A percentile compares a stretch with the other conserved stretches of the same genome.
These are phyloP conservation scores for Debaryomyces maramus DNA, from an alignment of 805 yeast genomes.

Conservation along the genomic window DNA sequence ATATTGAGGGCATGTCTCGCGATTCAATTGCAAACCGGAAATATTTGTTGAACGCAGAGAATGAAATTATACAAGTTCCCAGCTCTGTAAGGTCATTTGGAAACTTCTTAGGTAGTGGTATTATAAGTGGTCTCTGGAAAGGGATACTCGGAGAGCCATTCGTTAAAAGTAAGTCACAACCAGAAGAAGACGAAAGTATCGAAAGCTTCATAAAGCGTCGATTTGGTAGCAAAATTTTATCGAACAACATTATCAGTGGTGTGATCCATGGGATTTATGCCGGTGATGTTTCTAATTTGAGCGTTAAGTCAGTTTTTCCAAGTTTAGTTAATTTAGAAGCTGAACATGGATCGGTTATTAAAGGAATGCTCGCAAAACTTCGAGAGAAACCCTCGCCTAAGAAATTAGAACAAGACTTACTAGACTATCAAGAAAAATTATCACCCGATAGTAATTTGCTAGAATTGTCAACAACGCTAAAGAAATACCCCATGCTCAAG, in stretches of 20 bases:
- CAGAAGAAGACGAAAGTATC: slow-evolving; percentile 64
- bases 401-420: slow-evolving; percentile 19
- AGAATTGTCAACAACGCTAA: slow-evolving; percentile 37
- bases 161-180: slow-evolving; percentile 19
- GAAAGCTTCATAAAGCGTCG: slow-evolving; percentile 66
- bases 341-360: slow-evolving; percentile 57
- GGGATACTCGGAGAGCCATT: slow-evolving; percentile 57
- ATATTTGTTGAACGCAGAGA: slow-evolving; percentile 53
- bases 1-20: slow-evolving; percentile 58
- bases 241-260: slow-evolving; percentile 71
- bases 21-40: slow-evolving; percentile 68
- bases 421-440: slow-evolving; percentile 39
- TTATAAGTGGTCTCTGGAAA: slow-evolving; percentile 43
- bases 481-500: slow-evolving; percentile 61
- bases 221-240: slow-evolving; percentile 55
- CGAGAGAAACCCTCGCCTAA: slow-evolving; percentile 1
- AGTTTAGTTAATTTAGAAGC: slow-evolving; percentile 57
- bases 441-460: slow-evolving; percentile 41
- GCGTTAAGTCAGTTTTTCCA: slow-evolving; percentile 63
- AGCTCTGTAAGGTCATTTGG: slow-evolving; percentile 31
- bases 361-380: slow-evolving; percentile 32
- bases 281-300: slow-evolving; percentile 60
- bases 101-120: slow-evolving; percentile 35
- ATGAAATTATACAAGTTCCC: slow-evolving; percentile 57
- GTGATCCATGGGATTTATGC: slow-evolving; percentile 88